Evolutionary conservation across 2,329 filamentous ascomycete species (phyloP), one percentile per base, ranked within the genome.

Genomic region (Passalora sequoiae): DNA sequence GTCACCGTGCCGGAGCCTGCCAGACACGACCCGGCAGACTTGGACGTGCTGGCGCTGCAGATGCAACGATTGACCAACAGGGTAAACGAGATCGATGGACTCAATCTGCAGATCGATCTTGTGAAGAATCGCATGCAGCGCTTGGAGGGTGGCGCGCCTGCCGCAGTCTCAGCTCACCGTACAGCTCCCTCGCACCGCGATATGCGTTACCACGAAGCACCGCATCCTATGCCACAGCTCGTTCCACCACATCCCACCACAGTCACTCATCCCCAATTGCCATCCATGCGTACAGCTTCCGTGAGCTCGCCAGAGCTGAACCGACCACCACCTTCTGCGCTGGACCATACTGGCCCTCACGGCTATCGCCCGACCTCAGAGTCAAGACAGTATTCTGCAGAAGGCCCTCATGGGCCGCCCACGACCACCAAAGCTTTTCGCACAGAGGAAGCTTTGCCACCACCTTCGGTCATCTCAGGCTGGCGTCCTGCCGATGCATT

Each of bases 101-200:
- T 75, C 33, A 71, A 66, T 49, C 61, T 74, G 51, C 68, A 69
- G 38, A 56, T 74, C 8, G 69, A 73, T 38, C 66, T 74, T 9
- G 60, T 75, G 57, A 72, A 70, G 56, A 68, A 69, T 42, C 69
- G 67, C 33, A 59, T 74, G 16, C 69, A 57, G 47, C 55, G 61
- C 12, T 47, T 63, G 30, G 62, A 65, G 31, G 53, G 58, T 4
- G 47, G 47, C 13, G 49, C 33, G 12, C 42, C 53, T 10, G 40
- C 46, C 17, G 6, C 46, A 5, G 25, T 48, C 13, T 27, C 47
- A n/a, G 19, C 20, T 13, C 46, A 40, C 31, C 29, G 28, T 30
- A 17, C 36, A 16, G 16, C 40, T 21, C 13, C 40, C 39, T 33
- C 43, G 42, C 43, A 44, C 29, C 52, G 40, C 43, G 16, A 27